Evolutionary conservation across 306 rosid species (phyloP), one percentile per base, ranked within the genome.

Genomic region (peach (Prunus persica)): DNA sequence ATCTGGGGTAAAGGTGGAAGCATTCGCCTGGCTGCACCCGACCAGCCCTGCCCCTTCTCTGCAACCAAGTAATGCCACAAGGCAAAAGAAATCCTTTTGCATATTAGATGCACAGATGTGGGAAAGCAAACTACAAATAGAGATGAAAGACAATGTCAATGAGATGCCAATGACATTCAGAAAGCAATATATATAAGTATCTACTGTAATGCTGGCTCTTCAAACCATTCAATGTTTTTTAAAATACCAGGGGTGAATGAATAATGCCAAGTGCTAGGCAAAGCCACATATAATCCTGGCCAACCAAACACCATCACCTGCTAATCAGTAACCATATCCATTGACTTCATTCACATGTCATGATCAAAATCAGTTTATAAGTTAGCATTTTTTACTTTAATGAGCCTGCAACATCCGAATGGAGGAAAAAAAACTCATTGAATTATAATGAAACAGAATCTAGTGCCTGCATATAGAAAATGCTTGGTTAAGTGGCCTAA

Each of bases 41-140:
- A 55, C 98, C 98, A 61, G 98, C 98, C 88, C 97, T 88, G 55
- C 98, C 98, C 81, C 87, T 89, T 89, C 98, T 92, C 96, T 95
- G 98, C 74, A 85, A 79, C 81, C 82, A 82, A 78, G 24, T 62
- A 85, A 80, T 52, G 20, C 82, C 75, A 57, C 30, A 25, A 30
- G 65, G 60, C 51, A 61, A 16, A 67, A 76, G 60, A 65, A 18
- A 51, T 49, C 55, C 76, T 75, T 34, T 78, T 78, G 67, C 77
- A 62, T 32, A 76, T 75, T 55, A 76, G 45, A 66, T 41, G 60
- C 14, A 61, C 8, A 65, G 51, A 82, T 8, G 63, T 4, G 32
- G 7, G 19, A 24, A 77, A 81, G 49, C 2, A 61, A 58, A 71
- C 11, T 43, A 34, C 12, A 64, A 49, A 45, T 16, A 61, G 56